Base-by-base conservation (phyloP, 192 early-diverging fungal species). In the Podila horticola region DNA sequence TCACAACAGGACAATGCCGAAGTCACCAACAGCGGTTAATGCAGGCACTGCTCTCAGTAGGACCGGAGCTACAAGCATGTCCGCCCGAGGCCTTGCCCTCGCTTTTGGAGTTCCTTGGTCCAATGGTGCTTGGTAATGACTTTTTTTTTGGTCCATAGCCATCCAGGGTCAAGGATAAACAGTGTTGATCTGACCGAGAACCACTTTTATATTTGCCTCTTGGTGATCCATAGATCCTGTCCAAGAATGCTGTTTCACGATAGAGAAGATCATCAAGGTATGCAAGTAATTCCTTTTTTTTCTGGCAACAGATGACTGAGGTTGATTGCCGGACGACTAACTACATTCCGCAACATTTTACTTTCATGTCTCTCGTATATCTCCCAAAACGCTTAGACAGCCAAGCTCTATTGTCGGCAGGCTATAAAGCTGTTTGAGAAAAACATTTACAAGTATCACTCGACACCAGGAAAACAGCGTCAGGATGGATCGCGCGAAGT, bases 1-100 rank as follows among this genome's bases (percentile, higher is more conserved):
- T 36, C 28, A 41, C n/a, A 38, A 26, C 30, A 61, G 76, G 76
- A 33, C 62, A 62, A 33, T 62, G 29, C 33, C 68, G 70, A 69
- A 79, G 69, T 17, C 76, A 79, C 41, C 76, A 79, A 59, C 76
- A 79, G 30, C 64, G 76, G 38, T 61, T 79, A 52, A 79, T 79
- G 70, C 76, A 79, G 22, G 76, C 76, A 19, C 62, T 79, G 15
- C 67, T 58, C 30, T 79, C 76, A 8, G 66, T 79, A 17, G 76
- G 76, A 12, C 64, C 76, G 24, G 65, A 62, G 11, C 70, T 79
- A 26, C 76, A 72, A 55, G 26, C 48, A 24, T 79, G 70, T 51
- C 70, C 69, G 13, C 51, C 65, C 10, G 70, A 67, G 38, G 45
- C 66, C 6, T 66, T 72, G 26, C 61, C 76, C 2, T 20, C 48